These are phyloP conservation scores for Zygosaccharomyces pseudobailii DNA, from an alignment of 1,139 yeast genomes.

Conservation along the genomic window DNA sequence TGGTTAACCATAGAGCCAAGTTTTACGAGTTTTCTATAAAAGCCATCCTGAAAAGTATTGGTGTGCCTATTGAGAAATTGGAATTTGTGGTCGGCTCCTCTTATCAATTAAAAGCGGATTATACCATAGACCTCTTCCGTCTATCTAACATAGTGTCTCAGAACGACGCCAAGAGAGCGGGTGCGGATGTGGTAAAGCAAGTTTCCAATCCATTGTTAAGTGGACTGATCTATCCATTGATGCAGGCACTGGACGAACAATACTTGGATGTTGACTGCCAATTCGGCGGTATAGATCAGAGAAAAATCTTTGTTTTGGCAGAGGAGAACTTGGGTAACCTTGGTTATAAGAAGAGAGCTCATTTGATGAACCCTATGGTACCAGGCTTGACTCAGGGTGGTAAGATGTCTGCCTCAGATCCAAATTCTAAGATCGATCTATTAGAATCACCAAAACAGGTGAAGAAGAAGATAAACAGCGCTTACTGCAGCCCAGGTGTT, in stretches of 20 bases:
- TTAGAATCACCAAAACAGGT: constrained; percentile 84
- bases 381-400: constrained; percentile 97
- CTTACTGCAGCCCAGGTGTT: constrained; percentile 94
- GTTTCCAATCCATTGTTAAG: constrained; percentile 89
- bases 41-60: constrained; percentile 76
- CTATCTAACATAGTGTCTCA: constrained; percentile 79
- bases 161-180: constrained; percentile 97
- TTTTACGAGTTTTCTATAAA: constrained; percentile 83
- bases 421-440: constrained; percentile 92
- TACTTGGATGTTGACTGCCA: constrained; percentile 86
- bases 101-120: constrained; percentile 72
- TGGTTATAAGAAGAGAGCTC: constrained; percentile 96
- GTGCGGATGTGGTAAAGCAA: constrained; percentile 99
- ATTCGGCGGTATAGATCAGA: constrained; percentile 98
- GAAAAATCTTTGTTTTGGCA: constrained; percentile 95
- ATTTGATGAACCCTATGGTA: constrained; percentile 97
- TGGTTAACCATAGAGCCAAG: constrained; percentile 80
- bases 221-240: constrained; percentile 93
- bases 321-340: constrained; percentile 84
- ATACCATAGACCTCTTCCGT: constrained; percentile 84
- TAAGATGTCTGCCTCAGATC: constrained; percentile 98
- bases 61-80: constrained; percentile 87
- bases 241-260: constrained; percentile 98
- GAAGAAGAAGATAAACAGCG: constrained; percentile 84
- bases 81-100: constrained; percentile 82